Percentiles rank a stretch among this genome's conserved stretches.
Evolutionary conservation across 148 eudicot genomes (phyloP).

Genomic region (Agrostemma githago): DNA sequence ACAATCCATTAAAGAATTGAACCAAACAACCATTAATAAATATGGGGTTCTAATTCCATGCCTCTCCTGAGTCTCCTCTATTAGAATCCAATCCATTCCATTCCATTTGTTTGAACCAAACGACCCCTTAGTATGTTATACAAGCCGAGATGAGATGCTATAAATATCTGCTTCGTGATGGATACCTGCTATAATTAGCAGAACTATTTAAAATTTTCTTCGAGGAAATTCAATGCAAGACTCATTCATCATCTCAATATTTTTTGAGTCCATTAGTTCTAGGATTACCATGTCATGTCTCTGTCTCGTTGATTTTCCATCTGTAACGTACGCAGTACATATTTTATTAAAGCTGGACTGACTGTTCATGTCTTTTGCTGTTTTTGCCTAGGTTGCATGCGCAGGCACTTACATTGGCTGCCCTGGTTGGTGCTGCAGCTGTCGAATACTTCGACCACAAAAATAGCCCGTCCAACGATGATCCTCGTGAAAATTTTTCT

Average conservation of each 20-base stretch:
- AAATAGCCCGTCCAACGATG: slow-evolving; percentile 35
- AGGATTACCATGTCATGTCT: not conserved
- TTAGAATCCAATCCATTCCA: too few relatives aligned
- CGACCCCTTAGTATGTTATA: not conserved
- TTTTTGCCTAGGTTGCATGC: slow-evolving; percentile 55
- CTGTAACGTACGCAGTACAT: not conserved
- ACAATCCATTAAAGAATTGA: too few relatives aligned
- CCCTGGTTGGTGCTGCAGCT: slow-evolving; percentile 66
- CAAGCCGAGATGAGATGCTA: not conserved
- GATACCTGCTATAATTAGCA: not conserved
- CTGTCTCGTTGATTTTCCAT: not conserved
- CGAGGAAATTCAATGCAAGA: not conserved
- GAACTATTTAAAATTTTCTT: not conserved
- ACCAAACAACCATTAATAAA: too few relatives aligned
- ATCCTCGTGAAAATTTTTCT: slow-evolving; percentile 40
- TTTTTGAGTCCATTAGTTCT: not conserved
- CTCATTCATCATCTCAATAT: not conserved
- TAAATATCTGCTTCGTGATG: not conserved
- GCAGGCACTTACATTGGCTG: slow-evolving; percentile 81
- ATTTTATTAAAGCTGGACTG: not conserved
- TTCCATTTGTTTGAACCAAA: too few relatives aligned
- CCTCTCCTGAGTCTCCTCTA: too few relatives aligned
- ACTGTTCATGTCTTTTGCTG: slow-evolving; percentile 11
- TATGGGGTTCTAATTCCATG: too few relatives aligned
- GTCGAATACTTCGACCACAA: slow-evolving; percentile 73